A percentile compares a stretch with the other conserved stretches of the same genome.
These are phyloP conservation scores for Dothidotthia symphoricarpi DNA, from an alignment of 2,329 filamentous ascomycete species.

Conservation along the genomic window DNA sequence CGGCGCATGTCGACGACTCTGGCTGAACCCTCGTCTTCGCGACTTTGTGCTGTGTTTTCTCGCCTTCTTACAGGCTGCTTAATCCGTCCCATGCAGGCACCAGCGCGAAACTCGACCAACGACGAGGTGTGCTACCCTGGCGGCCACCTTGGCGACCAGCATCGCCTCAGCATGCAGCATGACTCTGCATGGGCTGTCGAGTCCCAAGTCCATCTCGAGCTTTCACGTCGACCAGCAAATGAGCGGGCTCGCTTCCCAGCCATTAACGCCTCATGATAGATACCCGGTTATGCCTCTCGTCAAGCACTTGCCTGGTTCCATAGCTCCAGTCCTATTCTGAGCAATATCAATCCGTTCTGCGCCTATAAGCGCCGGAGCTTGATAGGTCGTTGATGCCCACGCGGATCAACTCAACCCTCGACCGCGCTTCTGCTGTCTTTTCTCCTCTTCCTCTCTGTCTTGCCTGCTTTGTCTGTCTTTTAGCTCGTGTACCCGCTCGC, in stretches of 20 bases:
- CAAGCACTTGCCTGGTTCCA: constrained; percentile 24
- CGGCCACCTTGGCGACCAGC: constrained; percentile 33
- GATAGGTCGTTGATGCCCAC: constrained; percentile 35
- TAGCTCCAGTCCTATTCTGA: constrained; percentile 38
- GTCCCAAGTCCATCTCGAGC: constrained; percentile 29
- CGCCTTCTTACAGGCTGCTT: constrained; percentile 28
- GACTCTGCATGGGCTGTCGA: constrained; percentile 29
- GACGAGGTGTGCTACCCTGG: constrained; percentile 26
- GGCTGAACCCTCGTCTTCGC: constrained; percentile 20
- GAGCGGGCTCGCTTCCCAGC: constrained; percentile 26
- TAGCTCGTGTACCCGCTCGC: constrained; percentile 35
- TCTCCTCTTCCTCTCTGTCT: constrained; percentile 23
- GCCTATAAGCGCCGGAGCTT: constrained; percentile 40
- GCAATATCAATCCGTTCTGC: constrained; percentile 35
- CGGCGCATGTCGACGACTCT: constrained; percentile 7
- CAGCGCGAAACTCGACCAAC: constrained; percentile 37
- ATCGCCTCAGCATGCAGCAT: constrained; percentile 18
- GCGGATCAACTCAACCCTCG: constrained; percentile 31
- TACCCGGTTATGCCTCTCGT: constrained; percentile 25
- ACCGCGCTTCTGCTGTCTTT: constrained; percentile 34
- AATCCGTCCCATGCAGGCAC: constrained; percentile 36
- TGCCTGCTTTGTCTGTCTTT: constrained; percentile 31
- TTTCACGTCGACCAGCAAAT: constrained; percentile 29
- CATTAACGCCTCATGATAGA: constrained; percentile 34
- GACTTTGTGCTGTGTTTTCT: constrained; percentile 22